Conservation (phyloP, 768 basidiomycete genomes). For the Nevesoporus exiguus region DNA sequence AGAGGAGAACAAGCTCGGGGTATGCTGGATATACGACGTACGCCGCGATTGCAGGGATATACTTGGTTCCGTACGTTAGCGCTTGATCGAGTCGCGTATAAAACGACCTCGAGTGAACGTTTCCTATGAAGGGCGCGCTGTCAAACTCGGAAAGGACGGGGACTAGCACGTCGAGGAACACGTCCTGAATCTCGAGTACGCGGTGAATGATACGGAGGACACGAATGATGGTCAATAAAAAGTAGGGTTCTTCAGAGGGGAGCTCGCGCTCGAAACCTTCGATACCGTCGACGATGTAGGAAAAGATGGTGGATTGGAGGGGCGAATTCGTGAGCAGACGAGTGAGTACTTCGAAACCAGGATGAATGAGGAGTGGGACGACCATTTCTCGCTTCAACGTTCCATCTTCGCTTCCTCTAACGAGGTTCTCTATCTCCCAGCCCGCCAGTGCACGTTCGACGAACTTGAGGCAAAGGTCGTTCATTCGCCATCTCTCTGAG, state of each 20-base stretch:
- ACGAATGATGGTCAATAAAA: constrained; percentile 72
- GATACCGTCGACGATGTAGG: constrained; percentile 78
- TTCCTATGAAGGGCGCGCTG: constrained; percentile 50
- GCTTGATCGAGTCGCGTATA: constrained; percentile 75
- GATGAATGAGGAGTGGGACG: constrained; percentile 62
- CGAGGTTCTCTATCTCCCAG: constrained; percentile 74
- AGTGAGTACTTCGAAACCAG: constrained; percentile 84
- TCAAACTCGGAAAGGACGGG: constrained; percentile 70
- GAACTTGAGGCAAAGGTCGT: constrained; percentile 80
- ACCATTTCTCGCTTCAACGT: constrained; percentile 51
- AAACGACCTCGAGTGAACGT: constrained; percentile 59
- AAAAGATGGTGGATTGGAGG: constrained; percentile 70
- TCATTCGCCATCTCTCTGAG: constrained; percentile 82
- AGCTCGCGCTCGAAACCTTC: constrained; percentile 71
- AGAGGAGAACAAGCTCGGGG: constrained; percentile 69
- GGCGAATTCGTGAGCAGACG: constrained; percentile 70
- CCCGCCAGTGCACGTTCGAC: constrained; percentile 80
- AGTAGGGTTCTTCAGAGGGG: constrained; percentile 66
- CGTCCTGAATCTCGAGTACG: constrained; percentile 79
- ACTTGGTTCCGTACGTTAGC: constrained; percentile 63
- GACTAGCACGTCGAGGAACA: constrained; percentile 85
- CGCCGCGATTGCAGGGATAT: constrained; percentile 78
- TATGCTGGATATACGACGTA: constrained; percentile 69
- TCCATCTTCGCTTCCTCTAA: constrained; percentile 54
- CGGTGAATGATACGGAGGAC: constrained; percentile 80